A percentile compares a stretch with the other conserved stretches of the same genome.
These are phyloP conservation scores for Pseudocercospora pini-densiflorae DNA, from an alignment of 2,329 filamentous ascomycete species.

Conservation along the genomic window DNA sequence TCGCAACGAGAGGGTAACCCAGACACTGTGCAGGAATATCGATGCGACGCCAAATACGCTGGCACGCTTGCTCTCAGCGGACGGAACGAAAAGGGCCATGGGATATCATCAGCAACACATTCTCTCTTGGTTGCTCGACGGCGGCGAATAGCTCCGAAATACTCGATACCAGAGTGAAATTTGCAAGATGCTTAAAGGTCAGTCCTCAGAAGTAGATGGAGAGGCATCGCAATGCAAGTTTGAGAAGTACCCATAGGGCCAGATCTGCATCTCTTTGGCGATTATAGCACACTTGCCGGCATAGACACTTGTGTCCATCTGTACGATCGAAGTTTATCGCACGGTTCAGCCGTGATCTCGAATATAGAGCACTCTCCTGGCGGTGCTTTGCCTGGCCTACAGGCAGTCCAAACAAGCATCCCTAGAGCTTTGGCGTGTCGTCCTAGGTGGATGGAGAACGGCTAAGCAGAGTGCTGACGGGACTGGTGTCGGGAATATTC, in stretches of 20 bases:
- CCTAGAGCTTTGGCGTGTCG: background rate
- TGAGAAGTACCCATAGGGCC: conserved; percentile 7
- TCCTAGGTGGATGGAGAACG: background rate
- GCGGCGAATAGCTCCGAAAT: background rate
- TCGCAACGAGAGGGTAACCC: conserved; percentile 45
- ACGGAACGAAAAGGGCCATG: background rate
- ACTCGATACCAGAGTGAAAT: background rate
- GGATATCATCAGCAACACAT: background rate
- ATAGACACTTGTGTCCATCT: conserved; percentile 10
- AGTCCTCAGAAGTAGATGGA: background rate
- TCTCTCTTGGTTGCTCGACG: background rate
- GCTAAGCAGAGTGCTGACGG: background rate
- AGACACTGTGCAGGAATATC: conserved; percentile 28
- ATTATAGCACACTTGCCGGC: background rate
- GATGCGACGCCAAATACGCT: background rate
- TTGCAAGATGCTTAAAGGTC: background rate
- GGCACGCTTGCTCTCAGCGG: conserved; percentile 1
- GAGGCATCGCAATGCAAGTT: conserved; percentile 1
- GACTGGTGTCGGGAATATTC: background rate
- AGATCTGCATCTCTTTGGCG: conserved; percentile 1
- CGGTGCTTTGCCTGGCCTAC: background rate
- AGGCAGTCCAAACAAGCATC: background rate
- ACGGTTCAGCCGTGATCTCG: background rate
- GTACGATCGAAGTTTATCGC: conserved; percentile 2
- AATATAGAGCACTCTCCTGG: background rate